Conservation (phyloP, 768 basidiomycete genomes). For the Tubosaeta sp. region DNA sequence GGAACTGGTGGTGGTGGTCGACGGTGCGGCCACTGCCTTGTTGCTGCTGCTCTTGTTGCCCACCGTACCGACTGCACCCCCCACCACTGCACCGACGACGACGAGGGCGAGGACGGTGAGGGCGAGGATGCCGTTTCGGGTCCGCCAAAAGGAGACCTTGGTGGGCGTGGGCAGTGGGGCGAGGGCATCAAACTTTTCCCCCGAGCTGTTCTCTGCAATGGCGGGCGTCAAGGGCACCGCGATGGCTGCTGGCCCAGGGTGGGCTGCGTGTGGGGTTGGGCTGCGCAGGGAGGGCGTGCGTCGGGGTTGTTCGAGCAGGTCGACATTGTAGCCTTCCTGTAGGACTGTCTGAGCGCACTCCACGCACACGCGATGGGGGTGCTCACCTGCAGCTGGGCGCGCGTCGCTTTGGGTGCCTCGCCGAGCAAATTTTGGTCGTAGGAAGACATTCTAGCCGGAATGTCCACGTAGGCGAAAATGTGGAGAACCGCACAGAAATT, state of each 20-base stretch:
- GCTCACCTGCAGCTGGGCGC: conserved; percentile 40
- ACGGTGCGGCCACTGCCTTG: neutral
- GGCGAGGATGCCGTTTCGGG: conserved; percentile 39
- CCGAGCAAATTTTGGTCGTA: conserved; percentile 41
- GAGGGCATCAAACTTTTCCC: conserved; percentile 9
- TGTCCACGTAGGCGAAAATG: neutral
- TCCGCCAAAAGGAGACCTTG: conserved; percentile 45
- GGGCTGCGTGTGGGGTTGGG: conserved; percentile 9
- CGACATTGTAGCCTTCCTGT: conserved; percentile 54
- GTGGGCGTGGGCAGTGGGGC: conserved; percentile 1
- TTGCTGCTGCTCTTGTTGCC: conserved; percentile 27
- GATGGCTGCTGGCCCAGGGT: conserved; percentile 13
- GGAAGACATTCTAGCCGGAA: conserved; percentile 20
- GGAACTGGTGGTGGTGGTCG: neutral
- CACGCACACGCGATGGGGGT: conserved; percentile 16
- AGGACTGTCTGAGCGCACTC: neutral
- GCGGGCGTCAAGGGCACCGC: conserved; percentile 7
- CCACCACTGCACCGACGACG: conserved; percentile 49
- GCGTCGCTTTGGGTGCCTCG: conserved; percentile 39
- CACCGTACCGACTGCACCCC: conserved; percentile 51
- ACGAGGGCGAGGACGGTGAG: conserved; percentile 37
- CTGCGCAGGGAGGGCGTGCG: conserved; percentile 20
- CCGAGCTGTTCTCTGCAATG: conserved; percentile 8
- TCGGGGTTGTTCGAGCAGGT: conserved; percentile 34
- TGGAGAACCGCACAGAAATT: conserved; percentile 5